Evolutionary conservation across 1,139 yeast species (phyloP).

Genomic region (Saccharomycopsis phalli): DNA sequence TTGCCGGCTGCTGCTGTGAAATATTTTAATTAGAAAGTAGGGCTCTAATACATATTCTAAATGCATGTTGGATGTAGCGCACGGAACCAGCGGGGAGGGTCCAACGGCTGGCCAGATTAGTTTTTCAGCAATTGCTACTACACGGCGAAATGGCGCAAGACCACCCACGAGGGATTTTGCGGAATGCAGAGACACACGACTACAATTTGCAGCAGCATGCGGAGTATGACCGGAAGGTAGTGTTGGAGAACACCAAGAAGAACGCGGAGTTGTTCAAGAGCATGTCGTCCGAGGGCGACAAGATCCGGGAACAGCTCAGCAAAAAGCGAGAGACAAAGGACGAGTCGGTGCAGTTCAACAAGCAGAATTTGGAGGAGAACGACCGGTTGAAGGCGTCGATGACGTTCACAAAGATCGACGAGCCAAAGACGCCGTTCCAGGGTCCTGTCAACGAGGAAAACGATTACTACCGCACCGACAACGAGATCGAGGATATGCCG

Average conservation of each 20-base stretch:
- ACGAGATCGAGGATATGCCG: conserved; percentile 23
- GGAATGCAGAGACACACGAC: conserved; percentile 19
- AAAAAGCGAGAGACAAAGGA: conserved; percentile 4
- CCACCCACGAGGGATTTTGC: conserved; percentile 19
- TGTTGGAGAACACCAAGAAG: conserved; percentile 20
- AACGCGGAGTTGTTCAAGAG: conserved; percentile 18
- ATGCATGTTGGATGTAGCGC: no score
- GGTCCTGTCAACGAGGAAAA: conserved; percentile 82
- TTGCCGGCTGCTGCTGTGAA: conserved; percentile 33
- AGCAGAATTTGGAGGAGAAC: conserved; percentile 18
- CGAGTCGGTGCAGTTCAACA: conserved; percentile 19
- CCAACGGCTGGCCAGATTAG: neutral
- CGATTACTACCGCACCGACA: conserved; percentile 64
- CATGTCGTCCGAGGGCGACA: conserved; percentile 17
- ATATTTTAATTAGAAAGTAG: conserved; percentile 31
- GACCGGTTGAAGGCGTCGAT: conserved; percentile 19
- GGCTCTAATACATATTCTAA: no score
- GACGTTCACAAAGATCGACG: conserved; percentile 46
- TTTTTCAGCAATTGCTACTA: neutral
- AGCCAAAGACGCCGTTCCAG: conserved; percentile 95
- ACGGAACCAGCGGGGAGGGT: no score
- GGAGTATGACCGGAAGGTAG: conserved; percentile 19
- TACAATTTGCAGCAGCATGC: conserved; percentile 2
- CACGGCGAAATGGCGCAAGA: neutral
- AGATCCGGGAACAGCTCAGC: conserved; percentile 18